Evolutionary conservation across 73 alveolate genomes (phyloP), one percentile per base, ranked within the genome.

Genomic region (Blepharisma japonicum): DNA sequence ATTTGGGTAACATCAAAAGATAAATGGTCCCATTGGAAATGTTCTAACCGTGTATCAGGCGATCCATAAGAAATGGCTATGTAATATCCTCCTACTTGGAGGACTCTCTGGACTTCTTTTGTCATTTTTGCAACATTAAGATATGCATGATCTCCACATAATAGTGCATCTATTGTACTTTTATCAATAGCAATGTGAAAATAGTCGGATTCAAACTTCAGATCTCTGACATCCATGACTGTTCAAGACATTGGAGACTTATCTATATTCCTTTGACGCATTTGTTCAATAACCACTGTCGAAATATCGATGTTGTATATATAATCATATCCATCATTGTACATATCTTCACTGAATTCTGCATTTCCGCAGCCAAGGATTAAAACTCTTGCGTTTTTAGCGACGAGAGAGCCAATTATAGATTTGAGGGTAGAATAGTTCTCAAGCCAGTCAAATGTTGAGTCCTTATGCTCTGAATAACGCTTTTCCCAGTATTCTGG

Each of bases 361-460:
- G 70, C 20, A 6, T 71, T 81, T 18, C 87, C 87, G 20, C 87
- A 81, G 3, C 87, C 87, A 4, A 53, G 55, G 45, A 71, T 51
- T 53, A 81, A 71, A n/a, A 81, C 55, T 81, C 70, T 27, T 49
- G 68, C 42, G 42, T 32, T 32, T 32, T 32, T 32, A 1, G 42
- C 42, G 76, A 32, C 42, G 3, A 32, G 42, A 1, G 42, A 32
- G 42, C 42, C 42, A 32, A 32, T 32, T 32, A 32, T 32, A 1
- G 42, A 32, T 32, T 32, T 32, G 3, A 32, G 42, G 3, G 42
- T 32, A 32, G 42, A 32, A 76, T 87, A 90, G 79, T 86, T 87
- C 42, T 90, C 94, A 55, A 86, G 91, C 98, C 98, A 92, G 77
- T 92, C 98, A 77, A 80, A 92, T 45, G 87, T 85, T 32, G 91